phyloP scores from a whole-genome alignment of 2,329 filamentous ascomycete species.

The Mycocentrospora acerina region DNA sequence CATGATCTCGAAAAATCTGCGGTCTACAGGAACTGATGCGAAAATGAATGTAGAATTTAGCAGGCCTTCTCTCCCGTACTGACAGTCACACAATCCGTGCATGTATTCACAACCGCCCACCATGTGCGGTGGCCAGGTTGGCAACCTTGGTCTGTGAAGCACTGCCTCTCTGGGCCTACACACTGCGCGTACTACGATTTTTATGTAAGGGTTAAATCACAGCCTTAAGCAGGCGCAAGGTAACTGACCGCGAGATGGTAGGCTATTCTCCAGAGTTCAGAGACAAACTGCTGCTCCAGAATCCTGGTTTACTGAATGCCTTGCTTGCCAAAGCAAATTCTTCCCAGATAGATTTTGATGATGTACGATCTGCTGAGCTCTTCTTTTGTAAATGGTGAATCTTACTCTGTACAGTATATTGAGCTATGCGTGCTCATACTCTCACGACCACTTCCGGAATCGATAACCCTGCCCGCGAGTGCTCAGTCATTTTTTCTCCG shows the following conservation, averaged over 20 bases:
- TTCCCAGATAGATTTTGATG: constrained; percentile 30
- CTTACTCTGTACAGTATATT: constrained; percentile 20
- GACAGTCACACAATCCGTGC: constrained; percentile 41
- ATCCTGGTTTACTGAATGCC: constrained; percentile 34
- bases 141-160: constrained; percentile 48
- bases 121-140: constrained; percentile 52
- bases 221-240: background rate
- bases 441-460: constrained; percentile 32
- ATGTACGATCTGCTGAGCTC: constrained; percentile 21
- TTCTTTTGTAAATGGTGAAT: background rate
- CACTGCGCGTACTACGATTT: constrained; percentile 51
- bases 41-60: constrained; percentile 34
- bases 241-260: constrained; percentile 22
- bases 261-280: constrained; percentile 35
- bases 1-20: constrained; percentile 25
- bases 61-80: constrained; percentile 35
- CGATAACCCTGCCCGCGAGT: constrained; percentile 32
- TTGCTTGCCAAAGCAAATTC: constrained; percentile 36
- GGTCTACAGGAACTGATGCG: constrained; percentile 25
- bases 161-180: constrained; percentile 53
- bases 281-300: constrained; percentile 29
- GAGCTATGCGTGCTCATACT: constrained; percentile 36
- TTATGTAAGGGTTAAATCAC: constrained; percentile 45
- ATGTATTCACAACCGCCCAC: constrained; percentile 50
- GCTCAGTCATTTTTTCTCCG: constrained; percentile 38